Evolutionary conservation across 306 rosid genomes (phyloP).

Genomic region (Prunus persica): DNA sequence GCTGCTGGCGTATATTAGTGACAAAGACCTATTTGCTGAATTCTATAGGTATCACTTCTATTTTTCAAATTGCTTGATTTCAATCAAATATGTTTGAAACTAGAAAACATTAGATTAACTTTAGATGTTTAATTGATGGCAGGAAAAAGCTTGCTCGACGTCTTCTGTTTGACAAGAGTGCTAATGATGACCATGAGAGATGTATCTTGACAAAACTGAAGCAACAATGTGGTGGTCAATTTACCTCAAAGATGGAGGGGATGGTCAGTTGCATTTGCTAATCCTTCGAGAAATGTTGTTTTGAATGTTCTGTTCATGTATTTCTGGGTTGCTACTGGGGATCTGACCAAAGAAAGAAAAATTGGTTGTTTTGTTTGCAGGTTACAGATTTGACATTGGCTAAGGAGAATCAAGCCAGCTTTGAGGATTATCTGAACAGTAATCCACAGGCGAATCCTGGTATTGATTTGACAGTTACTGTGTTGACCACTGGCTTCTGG

Average conservation of each 20-base stretch:
- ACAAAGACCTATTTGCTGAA: conserved; percentile 52
- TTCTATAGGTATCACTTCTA: conserved; percentile 35
- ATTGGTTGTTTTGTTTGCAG: conserved; percentile 16
- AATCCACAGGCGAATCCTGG: conserved; percentile 40
- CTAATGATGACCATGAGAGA: conserved; percentile 56
- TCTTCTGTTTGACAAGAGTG: conserved; percentile 54
- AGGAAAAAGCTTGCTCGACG: conserved; percentile 63
- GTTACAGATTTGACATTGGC: conserved; percentile 54
- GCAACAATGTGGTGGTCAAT: conserved; percentile 56
- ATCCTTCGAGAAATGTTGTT: not conserved
- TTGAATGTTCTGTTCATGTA: conserved; percentile 1
- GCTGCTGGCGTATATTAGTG: conserved; percentile 57
- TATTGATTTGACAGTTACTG: conserved; percentile 51
- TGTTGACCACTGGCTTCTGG: conserved; percentile 54
- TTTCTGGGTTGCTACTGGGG: not conserved
- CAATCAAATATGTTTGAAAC: not conserved
- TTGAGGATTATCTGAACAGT: conserved; percentile 44
- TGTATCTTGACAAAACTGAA: conserved; percentile 51
- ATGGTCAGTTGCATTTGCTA: conserved; percentile 32
- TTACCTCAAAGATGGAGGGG: conserved; percentile 61
- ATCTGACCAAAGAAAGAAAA: not conserved
- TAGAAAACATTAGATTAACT: not conserved
- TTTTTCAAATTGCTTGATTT: not conserved
- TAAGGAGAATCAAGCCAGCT: conserved; percentile 45
- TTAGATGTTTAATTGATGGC: conserved; percentile 12